Conservation (phyloP, 768 basidiomycete genomes). For the Leccinellum rugosiceps region DNA sequence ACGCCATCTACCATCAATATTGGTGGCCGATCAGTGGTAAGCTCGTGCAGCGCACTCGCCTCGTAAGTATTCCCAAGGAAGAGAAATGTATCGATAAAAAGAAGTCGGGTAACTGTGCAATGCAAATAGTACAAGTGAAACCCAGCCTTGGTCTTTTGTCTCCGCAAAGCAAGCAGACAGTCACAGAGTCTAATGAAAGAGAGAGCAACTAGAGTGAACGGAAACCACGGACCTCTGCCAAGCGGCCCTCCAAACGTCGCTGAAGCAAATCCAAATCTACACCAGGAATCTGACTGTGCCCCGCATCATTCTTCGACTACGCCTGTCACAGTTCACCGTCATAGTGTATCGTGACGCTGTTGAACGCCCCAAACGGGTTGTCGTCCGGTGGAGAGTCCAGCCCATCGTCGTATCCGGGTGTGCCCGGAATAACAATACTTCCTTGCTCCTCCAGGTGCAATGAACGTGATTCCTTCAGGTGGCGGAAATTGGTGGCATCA, state of each 20-base stretch:
- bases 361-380: slow-evolving; percentile 85
- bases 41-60: slow-evolving; percentile 15
- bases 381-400: slow-evolving; percentile 43
- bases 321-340: slow-evolving; percentile 57
- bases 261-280: slow-evolving; percentile 6
- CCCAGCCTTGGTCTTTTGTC: slow-evolving; percentile 8
- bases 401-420: slow-evolving; percentile 43
- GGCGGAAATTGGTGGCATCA: slow-evolving; percentile 88
- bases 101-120: slow-evolving; percentile 23
- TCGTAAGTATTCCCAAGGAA: slow-evolving; percentile 24
- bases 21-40: slow-evolving; percentile 19
- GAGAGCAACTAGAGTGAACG: slow-evolving; percentile 1
- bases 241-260: neutral
- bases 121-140: slow-evolving; percentile 36
- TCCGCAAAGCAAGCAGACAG: slow-evolving; percentile 21
- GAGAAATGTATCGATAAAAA: slow-evolving; percentile 15
- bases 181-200: slow-evolving; percentile 18
- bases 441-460: slow-evolving; percentile 80
- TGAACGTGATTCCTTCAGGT: slow-evolving; percentile 86
- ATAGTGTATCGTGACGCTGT: slow-evolving; percentile 84
- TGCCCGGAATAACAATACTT: slow-evolving; percentile 34
- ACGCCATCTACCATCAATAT: slow-evolving; percentile 12
- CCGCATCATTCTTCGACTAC: neutral
- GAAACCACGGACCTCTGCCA: slow-evolving; percentile 21
- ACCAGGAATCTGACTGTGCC: slow-evolving; percentile 1